These are phyloP conservation scores for Calocybe indica DNA, from an alignment of 768 basidiomycete genomes.

Conservation along the genomic window DNA sequence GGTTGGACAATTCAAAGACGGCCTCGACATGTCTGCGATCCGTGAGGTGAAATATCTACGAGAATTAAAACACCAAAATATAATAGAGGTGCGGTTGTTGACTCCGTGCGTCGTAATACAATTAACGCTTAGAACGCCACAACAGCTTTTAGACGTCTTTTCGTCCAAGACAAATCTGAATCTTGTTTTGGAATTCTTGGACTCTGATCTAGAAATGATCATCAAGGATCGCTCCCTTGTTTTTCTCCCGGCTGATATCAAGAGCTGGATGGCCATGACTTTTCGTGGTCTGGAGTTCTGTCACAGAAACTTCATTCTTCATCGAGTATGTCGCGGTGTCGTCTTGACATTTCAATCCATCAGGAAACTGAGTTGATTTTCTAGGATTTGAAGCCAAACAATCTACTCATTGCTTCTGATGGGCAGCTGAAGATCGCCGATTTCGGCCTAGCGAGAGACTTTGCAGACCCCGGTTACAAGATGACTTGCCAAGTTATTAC, in stretches of 20 bases:
- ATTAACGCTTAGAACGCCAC: not conserved
- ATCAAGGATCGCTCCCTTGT: conserved; percentile 92
- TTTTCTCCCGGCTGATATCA: conserved; percentile 93
- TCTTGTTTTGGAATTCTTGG: conserved; percentile 93
- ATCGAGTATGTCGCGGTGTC: conserved; percentile 55
- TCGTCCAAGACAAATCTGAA: conserved; percentile 96
- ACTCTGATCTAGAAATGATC: conserved; percentile 94
- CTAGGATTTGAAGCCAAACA: conserved; percentile 98
- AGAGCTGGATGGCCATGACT: conserved; percentile 99
- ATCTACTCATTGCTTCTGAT: conserved; percentile 86
- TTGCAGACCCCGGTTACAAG: conserved; percentile 88
- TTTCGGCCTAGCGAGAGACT: conserved; percentile 97
- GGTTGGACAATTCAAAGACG: conserved; percentile 94
- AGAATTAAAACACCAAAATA: conserved; percentile 89
- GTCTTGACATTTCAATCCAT: not conserved
- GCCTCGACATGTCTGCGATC: conserved; percentile 97
- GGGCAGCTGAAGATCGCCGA: conserved; percentile 96
- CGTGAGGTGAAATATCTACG: conserved; percentile 97
- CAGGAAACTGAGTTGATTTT: not conserved
- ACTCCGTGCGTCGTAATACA: not conserved
- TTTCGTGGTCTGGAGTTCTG: conserved; percentile 98
- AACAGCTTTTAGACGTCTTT: conserved; percentile 91
- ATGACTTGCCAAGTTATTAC: conserved; percentile 99
- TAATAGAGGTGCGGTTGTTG: conserved; percentile 69
- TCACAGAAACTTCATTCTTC: conserved; percentile 89